phyloP scores from a whole-genome alignment of 345 rosid genomes.

The Salix suchowensis region DNA sequence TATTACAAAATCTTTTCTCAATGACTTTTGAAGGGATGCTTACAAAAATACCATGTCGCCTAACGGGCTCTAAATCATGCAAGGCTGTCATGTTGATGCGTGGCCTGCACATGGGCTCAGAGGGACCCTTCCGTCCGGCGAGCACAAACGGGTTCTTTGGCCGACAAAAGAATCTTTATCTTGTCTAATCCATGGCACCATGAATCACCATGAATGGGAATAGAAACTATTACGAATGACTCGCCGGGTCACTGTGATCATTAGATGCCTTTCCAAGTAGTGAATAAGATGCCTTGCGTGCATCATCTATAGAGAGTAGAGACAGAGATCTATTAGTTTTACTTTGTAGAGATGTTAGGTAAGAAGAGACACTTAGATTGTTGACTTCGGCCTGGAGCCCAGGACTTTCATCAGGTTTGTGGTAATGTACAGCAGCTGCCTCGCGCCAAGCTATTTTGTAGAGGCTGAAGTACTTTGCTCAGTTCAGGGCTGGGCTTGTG shows the following conservation, averaged over 20 bases:
- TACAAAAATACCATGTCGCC: too few relatives aligned
- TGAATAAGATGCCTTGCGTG: neutral
- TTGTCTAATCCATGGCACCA: conserved; percentile 23
- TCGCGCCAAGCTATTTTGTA: neutral
- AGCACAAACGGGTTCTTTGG: conserved; percentile 9
- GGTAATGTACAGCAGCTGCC: neutral
- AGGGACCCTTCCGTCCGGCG: neutral
- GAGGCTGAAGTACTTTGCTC: neutral
- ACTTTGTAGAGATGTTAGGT: neutral
- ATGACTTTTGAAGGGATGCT: too few relatives aligned
- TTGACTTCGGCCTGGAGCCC: neutral
- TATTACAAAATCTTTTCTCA: too few relatives aligned
- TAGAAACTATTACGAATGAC: neutral
- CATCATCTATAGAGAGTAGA: neutral
- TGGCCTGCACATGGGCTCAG: neutral
- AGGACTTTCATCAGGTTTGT: neutral
- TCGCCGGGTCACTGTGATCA: neutral
- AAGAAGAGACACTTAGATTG: neutral
- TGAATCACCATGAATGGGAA: conserved; percentile 24
- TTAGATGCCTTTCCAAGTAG: neutral
- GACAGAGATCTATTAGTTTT: neutral
- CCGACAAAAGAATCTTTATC: conserved; percentile 19
- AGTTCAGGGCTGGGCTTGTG: neutral
- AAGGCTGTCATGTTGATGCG: neutral
- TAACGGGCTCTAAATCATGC: neutral